Evolutionary conservation across 176 grass and related monocot genomes (phyloP), one percentile per base, ranked within the genome.

Genomic region (Bromus sterilis): DNA sequence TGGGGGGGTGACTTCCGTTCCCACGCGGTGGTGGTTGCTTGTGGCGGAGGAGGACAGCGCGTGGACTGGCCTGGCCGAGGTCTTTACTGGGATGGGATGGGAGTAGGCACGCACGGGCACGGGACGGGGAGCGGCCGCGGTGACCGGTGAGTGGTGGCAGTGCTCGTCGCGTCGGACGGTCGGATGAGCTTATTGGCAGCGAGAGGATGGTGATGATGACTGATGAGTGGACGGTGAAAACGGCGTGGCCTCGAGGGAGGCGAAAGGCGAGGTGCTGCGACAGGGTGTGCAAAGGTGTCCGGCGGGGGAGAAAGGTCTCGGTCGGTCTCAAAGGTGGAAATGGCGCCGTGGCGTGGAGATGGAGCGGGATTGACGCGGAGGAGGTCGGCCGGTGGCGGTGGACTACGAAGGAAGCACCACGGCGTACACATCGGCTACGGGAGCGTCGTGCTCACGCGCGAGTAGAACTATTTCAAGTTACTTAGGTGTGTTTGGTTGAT

Each of bases 21-120:
- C 13, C 25, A 64, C 74, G 77, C 87, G 82, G n/a, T n/a, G n/a
- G n/a, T n/a, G n/a, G 77, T 63, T 28, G 57, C 74, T 77, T 67
- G 34, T 65, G 77, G 76, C 46, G 16, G 70, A 82, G 77, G 69
- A 65, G 41, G 87, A 85, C 64, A 68, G 71, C 70, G 71, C 56
- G 78, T 82, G 87, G 82, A 81, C 82, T 39, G 33, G 39, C 77
- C 82, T 39, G 33, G 39, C 77, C 32, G 67, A 43, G 39, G 67
- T 76, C 51, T 81, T 57, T 66, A 33, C 66, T 25, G 41, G 40
- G 3, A 41, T n/a, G n/a, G n/a, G n/a, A n/a, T n/a, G n/a, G n/a
- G n/a, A n/a, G n/a, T n/a, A n/a, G n/a, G n/a, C n/a, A n/a, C n/a
- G n/a, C n/a, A 39, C 26, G 41, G 75, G 58, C 62, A n/a, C 10